Evolutionary conservation across 768 basidiomycete genomes (phyloP).

Genomic region (Pleurotus sapidus): DNA sequence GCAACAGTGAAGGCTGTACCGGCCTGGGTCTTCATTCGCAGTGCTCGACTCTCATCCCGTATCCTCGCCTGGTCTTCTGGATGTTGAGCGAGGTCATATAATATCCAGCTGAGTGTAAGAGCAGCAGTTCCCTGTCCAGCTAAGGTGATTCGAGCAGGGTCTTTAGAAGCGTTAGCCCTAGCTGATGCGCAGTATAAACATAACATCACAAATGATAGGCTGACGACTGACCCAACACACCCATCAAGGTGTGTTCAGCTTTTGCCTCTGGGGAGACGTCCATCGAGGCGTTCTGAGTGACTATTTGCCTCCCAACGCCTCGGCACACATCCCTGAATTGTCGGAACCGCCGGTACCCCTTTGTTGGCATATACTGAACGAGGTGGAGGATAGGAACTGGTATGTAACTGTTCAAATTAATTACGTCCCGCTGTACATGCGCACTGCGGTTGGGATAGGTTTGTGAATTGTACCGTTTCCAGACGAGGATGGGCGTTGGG

Average conservation of each 20-base stretch:
- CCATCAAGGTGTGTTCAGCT: constrained; percentile 27
- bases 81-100: constrained; percentile 42
- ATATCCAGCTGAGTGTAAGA: constrained; percentile 36
- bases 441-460: too few relatives aligned
- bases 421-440: too few relatives aligned
- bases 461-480: constrained; percentile 16
- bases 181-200: constrained; percentile 3
- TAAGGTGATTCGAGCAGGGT: constrained; percentile 10
- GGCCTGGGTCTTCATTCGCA: not conserved
- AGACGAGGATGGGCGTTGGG: constrained; percentile 39
- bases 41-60: constrained; percentile 38
- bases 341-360: not conserved
- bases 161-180: constrained; percentile 13
- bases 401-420: too few relatives aligned
- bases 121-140: constrained; percentile 40
- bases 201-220: not conserved
- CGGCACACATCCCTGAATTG: not conserved
- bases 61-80: constrained; percentile 42
- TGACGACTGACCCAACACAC: constrained; percentile 23
- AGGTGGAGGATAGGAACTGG: not conserved
- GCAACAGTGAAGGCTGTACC: not conserved
- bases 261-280: not conserved
- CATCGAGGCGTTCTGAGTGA: not conserved
- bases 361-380: constrained; percentile 2
- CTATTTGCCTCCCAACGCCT: not conserved